phyloP scores from a whole-genome alignment of 495 filamentous ascomycete genomes.

The Aspergillus bertholletiae region DNA sequence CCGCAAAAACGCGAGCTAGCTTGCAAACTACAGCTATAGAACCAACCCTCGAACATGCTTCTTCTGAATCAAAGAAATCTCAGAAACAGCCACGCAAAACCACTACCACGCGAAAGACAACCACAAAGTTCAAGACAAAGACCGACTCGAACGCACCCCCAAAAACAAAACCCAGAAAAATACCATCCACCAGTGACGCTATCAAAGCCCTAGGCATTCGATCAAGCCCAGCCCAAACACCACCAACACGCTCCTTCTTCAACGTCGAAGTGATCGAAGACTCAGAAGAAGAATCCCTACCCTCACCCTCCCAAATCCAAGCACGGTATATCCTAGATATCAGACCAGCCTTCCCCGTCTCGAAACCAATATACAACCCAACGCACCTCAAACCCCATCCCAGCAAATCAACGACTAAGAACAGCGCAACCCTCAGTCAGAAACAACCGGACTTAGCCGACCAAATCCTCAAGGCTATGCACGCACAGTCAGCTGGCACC shows the following conservation, averaged over 20 bases:
- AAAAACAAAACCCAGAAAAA: not conserved
- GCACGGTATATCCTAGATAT: constrained; percentile 13
- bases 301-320: constrained; percentile 33
- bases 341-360: constrained; percentile 4
- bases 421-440: constrained; percentile 4
- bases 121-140: constrained; percentile 7
- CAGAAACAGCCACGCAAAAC: not conserved
- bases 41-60: not conserved
- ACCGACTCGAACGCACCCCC: not conserved
- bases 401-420: not conserved
- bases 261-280: constrained; percentile 61
- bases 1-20: not conserved
- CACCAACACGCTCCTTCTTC: constrained; percentile 18
- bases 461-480: constrained; percentile 65
- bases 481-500: constrained; percentile 45
- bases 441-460: constrained; percentile 42
- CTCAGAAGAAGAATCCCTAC: constrained; percentile 50
- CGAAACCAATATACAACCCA: constrained; percentile 5
- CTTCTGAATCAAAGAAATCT: constrained; percentile 5
- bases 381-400: constrained; percentile 3
- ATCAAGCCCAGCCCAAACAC: not conserved
- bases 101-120: constrained; percentile 4
- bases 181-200: not conserved
- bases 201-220: not conserved
- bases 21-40: constrained; percentile 4